Evolutionary conservation across 768 basidiomycete genomes (phyloP).

Genomic region (Porpolomopsis calyptriformis): DNA sequence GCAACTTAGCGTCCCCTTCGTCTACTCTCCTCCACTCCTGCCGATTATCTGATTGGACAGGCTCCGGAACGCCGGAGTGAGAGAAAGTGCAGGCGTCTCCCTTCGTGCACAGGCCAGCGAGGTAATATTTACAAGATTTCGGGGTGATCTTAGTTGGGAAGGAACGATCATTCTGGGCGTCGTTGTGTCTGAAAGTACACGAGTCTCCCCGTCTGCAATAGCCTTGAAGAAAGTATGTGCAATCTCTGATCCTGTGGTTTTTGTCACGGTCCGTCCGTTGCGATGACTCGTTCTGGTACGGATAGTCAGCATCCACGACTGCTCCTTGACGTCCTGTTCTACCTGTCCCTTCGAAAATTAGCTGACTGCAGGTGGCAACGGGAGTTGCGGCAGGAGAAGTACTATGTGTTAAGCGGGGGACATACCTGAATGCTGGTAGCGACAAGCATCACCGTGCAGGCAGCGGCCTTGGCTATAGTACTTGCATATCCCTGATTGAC

Average conservation of each 20-base stretch:
- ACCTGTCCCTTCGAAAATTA: too few species aligned
- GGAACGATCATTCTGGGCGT: not conserved
- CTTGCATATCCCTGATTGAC: slow-evolving; percentile 30
- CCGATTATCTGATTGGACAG: not conserved
- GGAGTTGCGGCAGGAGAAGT: too few species aligned
- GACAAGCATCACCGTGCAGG: slow-evolving; percentile 21
- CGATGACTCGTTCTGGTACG: not conserved
- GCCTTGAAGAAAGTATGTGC: slow-evolving; percentile 30
- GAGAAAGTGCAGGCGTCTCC: slow-evolving; percentile 6
- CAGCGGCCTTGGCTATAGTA: slow-evolving; percentile 28
- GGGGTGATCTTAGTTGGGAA: not conserved
- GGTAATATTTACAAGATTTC: slow-evolving; percentile 24
- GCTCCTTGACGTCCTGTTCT: too few species aligned
- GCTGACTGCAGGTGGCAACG: too few species aligned
- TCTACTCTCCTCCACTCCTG: not conserved
- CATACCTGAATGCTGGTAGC: slow-evolving; percentile 25
- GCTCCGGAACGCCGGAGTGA: not conserved
- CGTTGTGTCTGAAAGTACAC: slow-evolving; percentile 29
- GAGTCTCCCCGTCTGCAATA: slow-evolving; percentile 22
- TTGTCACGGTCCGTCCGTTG: not conserved
- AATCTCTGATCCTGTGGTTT: slow-evolving; percentile 9
- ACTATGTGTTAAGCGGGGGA: too few species aligned
- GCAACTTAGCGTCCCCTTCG: not conserved
- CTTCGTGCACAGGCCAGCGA: slow-evolving; percentile 6
- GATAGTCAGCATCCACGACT: too few species aligned